These are phyloP conservation scores for Drechslera avenae DNA, from an alignment of 2,329 filamentous ascomycete species.

Conservation along the genomic window DNA sequence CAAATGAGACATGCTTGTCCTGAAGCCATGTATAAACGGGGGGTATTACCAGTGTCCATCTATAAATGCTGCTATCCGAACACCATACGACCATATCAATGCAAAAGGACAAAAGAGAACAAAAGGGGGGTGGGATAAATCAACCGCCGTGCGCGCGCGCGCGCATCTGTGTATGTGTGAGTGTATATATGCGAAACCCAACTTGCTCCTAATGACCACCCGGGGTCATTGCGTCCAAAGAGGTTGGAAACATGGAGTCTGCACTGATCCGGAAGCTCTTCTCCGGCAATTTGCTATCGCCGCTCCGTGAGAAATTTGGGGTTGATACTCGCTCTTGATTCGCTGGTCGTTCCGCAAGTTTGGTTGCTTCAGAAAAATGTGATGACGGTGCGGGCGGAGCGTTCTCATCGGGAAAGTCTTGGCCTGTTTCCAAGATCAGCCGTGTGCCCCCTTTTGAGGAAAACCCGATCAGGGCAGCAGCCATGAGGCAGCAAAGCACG, in stretches of 20 bases:
- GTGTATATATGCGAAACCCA: neutral
- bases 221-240: constrained; percentile 4
- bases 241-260: constrained; percentile 15
- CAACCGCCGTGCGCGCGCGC: neutral
- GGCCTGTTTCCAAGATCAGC: constrained; percentile 3
- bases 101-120: constrained; percentile 7
- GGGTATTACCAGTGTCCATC: constrained; percentile 24
- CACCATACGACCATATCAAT: constrained; percentile 12
- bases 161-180: too few species aligned
- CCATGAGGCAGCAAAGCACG: neutral
- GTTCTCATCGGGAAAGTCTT: neutral
- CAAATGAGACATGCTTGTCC: constrained; percentile 11
- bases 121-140: neutral
- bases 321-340: neutral
- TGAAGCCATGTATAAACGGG: constrained; percentile 15
- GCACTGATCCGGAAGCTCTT: constrained; percentile 1
- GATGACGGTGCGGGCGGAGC: neutral
- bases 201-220: neutral
- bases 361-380: neutral
- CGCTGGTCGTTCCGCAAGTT: neutral
- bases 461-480: too few species aligned
- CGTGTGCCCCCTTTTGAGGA: neutral
- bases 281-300: neutral
- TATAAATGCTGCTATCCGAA: constrained; percentile 4
- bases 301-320: neutral